Percentiles rank a stretch among this genome's conserved stretches.
These are phyloP conservation scores for Carpinus fangiana DNA, from an alignment of 306 rosid genomes.

Conservation along the genomic window DNA sequence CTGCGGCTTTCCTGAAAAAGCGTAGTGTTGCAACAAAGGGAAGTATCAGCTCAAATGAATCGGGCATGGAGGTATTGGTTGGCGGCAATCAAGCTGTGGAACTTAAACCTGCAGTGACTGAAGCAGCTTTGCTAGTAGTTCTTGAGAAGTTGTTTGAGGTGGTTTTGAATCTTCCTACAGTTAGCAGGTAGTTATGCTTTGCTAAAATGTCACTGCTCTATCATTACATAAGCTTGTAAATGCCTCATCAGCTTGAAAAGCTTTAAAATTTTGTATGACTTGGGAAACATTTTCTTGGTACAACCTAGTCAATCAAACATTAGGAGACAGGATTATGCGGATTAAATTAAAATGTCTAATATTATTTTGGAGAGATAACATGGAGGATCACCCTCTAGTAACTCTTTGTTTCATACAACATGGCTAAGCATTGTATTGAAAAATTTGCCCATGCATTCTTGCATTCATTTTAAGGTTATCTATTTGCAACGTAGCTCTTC, in stretches of 20 bases:
- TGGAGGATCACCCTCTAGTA: too few relatives aligned
- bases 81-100: conserved; percentile 39
- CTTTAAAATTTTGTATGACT: conserved; percentile 4
- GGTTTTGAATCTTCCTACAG: conserved; percentile 75
- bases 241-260: background rate
- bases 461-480: background rate
- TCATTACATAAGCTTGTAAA: background rate
- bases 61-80: conserved; percentile 44
- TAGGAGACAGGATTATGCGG: background rate
- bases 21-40: conserved; percentile 83
- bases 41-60: conserved; percentile 32
- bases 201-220: background rate
- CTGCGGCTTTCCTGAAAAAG: conserved; percentile 93
- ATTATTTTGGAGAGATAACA: background rate
- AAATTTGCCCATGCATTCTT: background rate
- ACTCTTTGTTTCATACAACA: background rate
- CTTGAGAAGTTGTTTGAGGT: conserved; percentile 75
- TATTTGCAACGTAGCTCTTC: background rate
- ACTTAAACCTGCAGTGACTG: conserved; percentile 75
- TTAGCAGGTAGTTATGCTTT: conserved; percentile 63
- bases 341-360: background rate
- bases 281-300: background rate
- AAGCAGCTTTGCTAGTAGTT: conserved; percentile 68
- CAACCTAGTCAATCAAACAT: conserved; percentile 10
- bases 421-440: background rate